Base-by-base conservation (phyloP, 2,329 filamentous ascomycete genomes). In the Ceratocystis colombiana region DNA sequence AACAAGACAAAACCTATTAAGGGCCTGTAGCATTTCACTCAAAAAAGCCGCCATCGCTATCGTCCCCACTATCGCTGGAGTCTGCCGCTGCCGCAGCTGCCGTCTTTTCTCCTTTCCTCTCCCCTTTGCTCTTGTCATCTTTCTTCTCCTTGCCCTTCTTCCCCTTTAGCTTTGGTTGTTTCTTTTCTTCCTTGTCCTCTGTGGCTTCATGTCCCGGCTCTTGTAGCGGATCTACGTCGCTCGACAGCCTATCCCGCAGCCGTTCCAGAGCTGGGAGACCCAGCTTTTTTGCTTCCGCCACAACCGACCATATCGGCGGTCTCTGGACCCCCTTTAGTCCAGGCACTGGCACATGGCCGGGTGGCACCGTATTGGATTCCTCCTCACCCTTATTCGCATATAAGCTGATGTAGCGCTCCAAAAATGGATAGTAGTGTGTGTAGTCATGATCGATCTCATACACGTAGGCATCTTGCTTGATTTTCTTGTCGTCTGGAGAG, bases 391-490 rank as follows among this genome's bases (percentile, higher is more conserved):
- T 77, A 63, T 70, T 70, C 70, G 81, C 77, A 70, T 86, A 87
- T 17, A 88, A 73, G 70, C 83, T 84, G 69, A 88, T 79, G 74
- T 94, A 94, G 25, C 81, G 78, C 73, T 89, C 84, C 71, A 86
- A 79, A 57, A 88, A 82, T 1, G 89, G 89, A 69, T 84, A 88
- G 74, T 86, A 88, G 64, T 84, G 80, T 1, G 88, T 84, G 72
- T 94, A 94, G 71, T 89, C 85, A 69, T 88, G 78, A 72, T 93
- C 89, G 12, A 92, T 83, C 72, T 91, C 82, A 30, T 84, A 84
- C 28, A 84, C 78, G 72, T 89, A 86, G n/a, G 89, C 77, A 68
- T 85, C 79, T 5, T 74, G 74, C 70, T 82, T 77, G 62, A 89
- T 73, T 65, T 74, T 82, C 61, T 81, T 78, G 1, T 78, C 73